Evolutionary conservation across 805 yeast species (phyloP).

Genomic region (Schizosaccharomyces cryophilus): DNA sequence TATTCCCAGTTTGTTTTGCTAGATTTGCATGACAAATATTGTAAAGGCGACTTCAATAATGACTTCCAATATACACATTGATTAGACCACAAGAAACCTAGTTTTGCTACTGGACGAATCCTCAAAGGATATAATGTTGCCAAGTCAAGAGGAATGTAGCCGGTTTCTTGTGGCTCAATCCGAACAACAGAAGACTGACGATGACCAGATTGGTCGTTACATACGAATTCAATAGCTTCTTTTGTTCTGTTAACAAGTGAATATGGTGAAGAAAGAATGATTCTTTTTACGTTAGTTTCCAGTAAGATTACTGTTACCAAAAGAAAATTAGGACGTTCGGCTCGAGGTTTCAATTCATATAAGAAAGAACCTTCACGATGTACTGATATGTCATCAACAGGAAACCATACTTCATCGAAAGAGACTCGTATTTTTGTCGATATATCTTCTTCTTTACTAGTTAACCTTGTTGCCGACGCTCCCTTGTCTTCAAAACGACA

Average conservation of each 20-base stretch:
- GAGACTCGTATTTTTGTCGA: neutral
- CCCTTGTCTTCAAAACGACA: neutral
- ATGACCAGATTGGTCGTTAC: neutral
- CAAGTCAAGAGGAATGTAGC: neutral
- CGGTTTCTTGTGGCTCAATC: neutral
- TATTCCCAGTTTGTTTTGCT: slow-evolving; percentile 15
- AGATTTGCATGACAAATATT: neutral
- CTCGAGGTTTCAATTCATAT: neutral
- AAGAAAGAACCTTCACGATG: neutral
- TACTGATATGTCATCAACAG: neutral
- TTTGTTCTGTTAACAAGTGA: neutral
- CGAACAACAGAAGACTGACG: neutral
- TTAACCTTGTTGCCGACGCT: neutral
- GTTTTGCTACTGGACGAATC: slow-evolving; percentile 35
- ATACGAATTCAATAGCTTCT: neutral
- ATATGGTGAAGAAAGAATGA: neutral
- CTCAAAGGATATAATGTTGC: slow-evolving; percentile 19
- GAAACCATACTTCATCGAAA: neutral
- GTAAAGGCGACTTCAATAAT: slow-evolving; percentile 16
- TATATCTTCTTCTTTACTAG: neutral
- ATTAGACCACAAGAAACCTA: slow-evolving; percentile 43
- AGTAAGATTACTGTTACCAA: neutral
- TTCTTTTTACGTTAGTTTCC: neutral
- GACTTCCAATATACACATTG: slow-evolving; percentile 41
- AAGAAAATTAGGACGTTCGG: neutral